Conservation (phyloP, 148 eudicot genomes). For the Polygonum maritimum region DNA sequence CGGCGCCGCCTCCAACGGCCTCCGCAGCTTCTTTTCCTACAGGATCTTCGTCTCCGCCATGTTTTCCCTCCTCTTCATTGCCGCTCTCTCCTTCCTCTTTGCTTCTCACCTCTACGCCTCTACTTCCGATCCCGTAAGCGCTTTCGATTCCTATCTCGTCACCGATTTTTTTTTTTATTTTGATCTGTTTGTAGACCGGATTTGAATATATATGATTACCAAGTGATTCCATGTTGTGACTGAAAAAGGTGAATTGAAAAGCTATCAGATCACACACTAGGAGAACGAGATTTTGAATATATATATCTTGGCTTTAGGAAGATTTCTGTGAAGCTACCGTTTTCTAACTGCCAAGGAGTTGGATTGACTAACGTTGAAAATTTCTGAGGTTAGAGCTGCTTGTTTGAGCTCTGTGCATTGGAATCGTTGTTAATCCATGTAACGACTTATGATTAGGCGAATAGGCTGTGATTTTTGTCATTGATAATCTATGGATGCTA, state of each 20-base stretch:
- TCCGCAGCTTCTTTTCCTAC: slow-evolving; percentile 56
- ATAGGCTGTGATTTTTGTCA: background rate
- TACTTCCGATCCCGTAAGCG: slow-evolving; percentile 44
- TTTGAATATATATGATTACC: background rate
- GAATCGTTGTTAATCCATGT: background rate
- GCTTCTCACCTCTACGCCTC: slow-evolving; percentile 42
- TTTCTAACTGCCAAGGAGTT: background rate
- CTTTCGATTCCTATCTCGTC: background rate
- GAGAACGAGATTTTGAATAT: background rate
- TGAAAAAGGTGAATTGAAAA: background rate
- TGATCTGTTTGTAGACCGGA: background rate
- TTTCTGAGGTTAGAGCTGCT: background rate
- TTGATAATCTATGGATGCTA: background rate
- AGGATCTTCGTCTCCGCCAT: slow-evolving; percentile 81
- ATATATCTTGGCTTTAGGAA: background rate
- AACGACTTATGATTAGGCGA: background rate
- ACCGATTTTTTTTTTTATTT: background rate
- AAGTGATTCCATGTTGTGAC: background rate
- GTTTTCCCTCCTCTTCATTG: slow-evolving; percentile 69
- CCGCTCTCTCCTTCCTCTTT: slow-evolving; percentile 69
- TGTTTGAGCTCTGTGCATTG: background rate
- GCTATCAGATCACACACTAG: background rate
- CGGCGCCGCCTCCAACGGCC: slow-evolving; percentile 39
- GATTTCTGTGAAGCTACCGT: background rate
- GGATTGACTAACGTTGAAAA: background rate